A percentile compares a stretch with the other conserved stretches of the same genome.
phyloP scores from a whole-genome alignment of 73 alveolate species.

The Halteria grandinella region DNA sequence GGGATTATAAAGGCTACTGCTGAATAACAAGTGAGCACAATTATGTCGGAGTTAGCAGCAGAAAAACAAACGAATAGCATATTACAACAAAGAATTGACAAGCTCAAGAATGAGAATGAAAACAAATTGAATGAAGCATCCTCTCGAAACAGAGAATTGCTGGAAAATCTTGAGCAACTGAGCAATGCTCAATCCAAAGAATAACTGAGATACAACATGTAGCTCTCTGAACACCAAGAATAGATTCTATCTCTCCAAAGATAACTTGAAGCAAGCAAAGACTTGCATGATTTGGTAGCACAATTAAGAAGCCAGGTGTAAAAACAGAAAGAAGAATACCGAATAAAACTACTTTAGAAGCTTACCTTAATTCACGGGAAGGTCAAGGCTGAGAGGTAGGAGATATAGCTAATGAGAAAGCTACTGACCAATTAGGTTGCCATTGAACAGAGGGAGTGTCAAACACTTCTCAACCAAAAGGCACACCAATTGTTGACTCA shows the following conservation, averaged over 20 bases:
- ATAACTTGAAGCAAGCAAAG: background rate
- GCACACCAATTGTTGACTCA: background rate
- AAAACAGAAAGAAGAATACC: no score
- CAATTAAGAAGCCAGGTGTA: no score
- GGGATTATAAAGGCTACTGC: background rate
- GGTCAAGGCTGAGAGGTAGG: conserved; percentile 10
- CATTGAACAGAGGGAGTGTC: background rate
- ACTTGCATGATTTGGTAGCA: no score
- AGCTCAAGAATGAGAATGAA: no score
- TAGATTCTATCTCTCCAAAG: background rate
- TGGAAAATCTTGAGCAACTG: background rate
- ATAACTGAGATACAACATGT: no score
- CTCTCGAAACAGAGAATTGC: background rate
- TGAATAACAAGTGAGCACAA: conserved; percentile 5
- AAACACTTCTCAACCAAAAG: background rate
- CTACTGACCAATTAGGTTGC: background rate
- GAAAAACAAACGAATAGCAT: no score
- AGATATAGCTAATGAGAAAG: background rate
- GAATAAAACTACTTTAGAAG: no score
- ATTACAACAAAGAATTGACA: no score
- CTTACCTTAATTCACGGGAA: no score
- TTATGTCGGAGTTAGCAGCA: background rate
- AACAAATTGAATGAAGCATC: background rate
- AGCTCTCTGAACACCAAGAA: no score
- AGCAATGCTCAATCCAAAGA: background rate